These are phyloP conservation scores for Coemansia sp. DNA, from an alignment of 192 early-diverging fungal species.

Conservation along the genomic window DNA sequence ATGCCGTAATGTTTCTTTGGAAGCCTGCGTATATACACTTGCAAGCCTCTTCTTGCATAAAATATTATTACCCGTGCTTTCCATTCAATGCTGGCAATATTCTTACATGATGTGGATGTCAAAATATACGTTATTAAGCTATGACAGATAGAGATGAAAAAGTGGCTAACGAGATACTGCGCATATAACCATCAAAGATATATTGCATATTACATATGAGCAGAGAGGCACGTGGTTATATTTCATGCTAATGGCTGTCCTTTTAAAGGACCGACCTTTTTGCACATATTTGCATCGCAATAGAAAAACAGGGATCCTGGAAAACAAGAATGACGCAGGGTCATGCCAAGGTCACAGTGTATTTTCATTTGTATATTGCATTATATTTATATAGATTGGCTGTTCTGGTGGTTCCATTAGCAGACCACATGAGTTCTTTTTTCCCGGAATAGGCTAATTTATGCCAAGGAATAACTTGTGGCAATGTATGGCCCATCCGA, in stretches of 20 bases:
- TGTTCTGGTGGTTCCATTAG: constrained; percentile 9
- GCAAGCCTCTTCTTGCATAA: neutral
- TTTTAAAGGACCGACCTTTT: neutral
- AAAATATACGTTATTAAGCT: too few species aligned
- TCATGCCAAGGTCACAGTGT: constrained; percentile 9
- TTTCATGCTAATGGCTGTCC: neutral
- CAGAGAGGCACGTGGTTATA: neutral
- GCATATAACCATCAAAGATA: neutral
- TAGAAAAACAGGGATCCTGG: neutral
- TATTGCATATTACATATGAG: neutral
- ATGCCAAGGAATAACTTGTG: neutral
- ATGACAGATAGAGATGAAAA: too few species aligned
- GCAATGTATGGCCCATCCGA: neutral
- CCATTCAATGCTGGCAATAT: neutral
- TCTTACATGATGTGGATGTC: neutral
- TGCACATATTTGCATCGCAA: neutral
- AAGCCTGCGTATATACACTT: neutral
- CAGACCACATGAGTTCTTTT: constrained; percentile 1
- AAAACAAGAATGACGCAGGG: constrained; percentile 10
- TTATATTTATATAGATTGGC: neutral
- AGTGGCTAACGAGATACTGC: neutral
- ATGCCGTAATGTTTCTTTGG: too few species aligned
- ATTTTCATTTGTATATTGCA: constrained; percentile 7
- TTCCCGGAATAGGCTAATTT: neutral
- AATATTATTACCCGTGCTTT: neutral